Evolutionary conservation across 2,329 filamentous ascomycete species (phyloP).

Genomic region (Parasarocladium wereldwijsianum): DNA sequence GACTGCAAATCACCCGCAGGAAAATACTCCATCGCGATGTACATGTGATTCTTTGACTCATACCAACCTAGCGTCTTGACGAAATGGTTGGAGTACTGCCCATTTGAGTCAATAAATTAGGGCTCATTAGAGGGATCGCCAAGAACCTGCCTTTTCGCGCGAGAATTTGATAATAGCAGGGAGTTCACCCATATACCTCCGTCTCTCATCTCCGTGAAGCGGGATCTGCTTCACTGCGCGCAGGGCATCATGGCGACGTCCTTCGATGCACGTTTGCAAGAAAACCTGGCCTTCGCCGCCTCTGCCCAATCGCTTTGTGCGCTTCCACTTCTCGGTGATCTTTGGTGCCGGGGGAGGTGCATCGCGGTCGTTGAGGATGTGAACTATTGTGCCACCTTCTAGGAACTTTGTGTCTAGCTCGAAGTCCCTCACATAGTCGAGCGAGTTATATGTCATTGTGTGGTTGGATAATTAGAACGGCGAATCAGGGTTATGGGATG

Average conservation of each 20-base stretch:
- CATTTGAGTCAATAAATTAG: too few species aligned
- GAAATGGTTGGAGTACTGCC: slow-evolving; percentile 11
- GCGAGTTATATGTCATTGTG: too few species aligned
- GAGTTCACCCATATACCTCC: slow-evolving; percentile 5
- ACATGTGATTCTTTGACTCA: slow-evolving; percentile 6
- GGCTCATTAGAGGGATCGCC: background rate
- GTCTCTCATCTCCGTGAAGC: background rate
- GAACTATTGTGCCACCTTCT: too few species aligned
- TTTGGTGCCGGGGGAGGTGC: background rate
- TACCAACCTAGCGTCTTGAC: slow-evolving; percentile 13
- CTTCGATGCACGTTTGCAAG: slow-evolving; percentile 1
- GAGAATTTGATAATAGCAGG: slow-evolving; percentile 2
- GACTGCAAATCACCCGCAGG: slow-evolving; percentile 9
- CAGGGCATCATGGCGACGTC: slow-evolving; percentile 1
- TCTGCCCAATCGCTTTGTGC: background rate
- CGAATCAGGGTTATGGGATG: too few species aligned
- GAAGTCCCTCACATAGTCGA: too few species aligned
- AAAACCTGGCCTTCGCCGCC: slow-evolving; percentile 2
- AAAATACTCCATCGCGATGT: slow-evolving; percentile 13
- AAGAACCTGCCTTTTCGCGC: slow-evolving; percentile 3
- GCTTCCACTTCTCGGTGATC: background rate
- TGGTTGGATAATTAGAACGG: too few species aligned
- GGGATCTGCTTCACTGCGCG: slow-evolving; percentile 2
- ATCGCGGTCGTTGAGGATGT: too few species aligned
- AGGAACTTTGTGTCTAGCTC: too few species aligned